phyloP scores from a whole-genome alignment of 495 filamentous ascomycete genomes.

The Mycothermus thermophilus region DNA sequence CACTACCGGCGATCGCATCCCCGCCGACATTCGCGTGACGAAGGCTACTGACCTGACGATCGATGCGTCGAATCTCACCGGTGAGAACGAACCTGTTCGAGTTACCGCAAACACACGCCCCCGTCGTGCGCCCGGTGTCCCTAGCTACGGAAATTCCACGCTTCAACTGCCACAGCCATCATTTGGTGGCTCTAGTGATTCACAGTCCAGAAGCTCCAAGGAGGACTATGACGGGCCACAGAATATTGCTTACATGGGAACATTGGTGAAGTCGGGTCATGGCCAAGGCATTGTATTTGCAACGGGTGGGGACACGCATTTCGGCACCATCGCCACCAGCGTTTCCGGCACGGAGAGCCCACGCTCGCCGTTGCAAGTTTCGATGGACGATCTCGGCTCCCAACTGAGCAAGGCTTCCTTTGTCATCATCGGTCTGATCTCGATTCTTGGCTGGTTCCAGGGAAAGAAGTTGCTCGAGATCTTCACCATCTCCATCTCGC shows the following conservation, averaged over 20 bases:
- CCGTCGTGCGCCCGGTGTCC: conserved; percentile 31
- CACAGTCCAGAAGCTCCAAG: too few relatives aligned
- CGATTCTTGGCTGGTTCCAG: conserved; percentile 74
- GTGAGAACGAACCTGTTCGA: conserved; percentile 83
- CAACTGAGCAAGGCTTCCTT: conserved; percentile 94
- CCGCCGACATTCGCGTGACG: conserved; percentile 91
- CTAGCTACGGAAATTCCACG: conserved; percentile 7
- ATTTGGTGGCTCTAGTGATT: too few relatives aligned
- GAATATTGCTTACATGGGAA: conserved; percentile 98
- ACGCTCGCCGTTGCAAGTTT: conserved; percentile 79
- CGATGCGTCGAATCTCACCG: conserved; percentile 94
- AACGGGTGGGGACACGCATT: conserved; percentile 83
- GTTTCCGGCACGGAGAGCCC: conserved; percentile 90
- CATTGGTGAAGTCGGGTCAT: conserved; percentile 87
- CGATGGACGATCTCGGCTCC: conserved; percentile 92
- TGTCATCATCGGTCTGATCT: conserved; percentile 84
- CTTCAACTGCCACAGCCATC: conserved; percentile 27
- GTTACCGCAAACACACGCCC: conserved; percentile 59
- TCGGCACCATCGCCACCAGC: conserved; percentile 88
- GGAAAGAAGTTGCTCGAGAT: conserved; percentile 84
- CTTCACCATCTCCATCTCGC: conserved; percentile 93
- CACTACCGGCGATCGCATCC: conserved; percentile 89
- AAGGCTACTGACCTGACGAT: conserved; percentile 76
- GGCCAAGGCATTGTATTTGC: conserved; percentile 92
- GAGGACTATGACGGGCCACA: conserved; percentile 20